Percentiles rank a stretch among this genome's conserved stretches.
These are phyloP conservation scores for Ramalina intermedia DNA, from an alignment of 495 filamentous ascomycete genomes.

Conservation along the genomic window DNA sequence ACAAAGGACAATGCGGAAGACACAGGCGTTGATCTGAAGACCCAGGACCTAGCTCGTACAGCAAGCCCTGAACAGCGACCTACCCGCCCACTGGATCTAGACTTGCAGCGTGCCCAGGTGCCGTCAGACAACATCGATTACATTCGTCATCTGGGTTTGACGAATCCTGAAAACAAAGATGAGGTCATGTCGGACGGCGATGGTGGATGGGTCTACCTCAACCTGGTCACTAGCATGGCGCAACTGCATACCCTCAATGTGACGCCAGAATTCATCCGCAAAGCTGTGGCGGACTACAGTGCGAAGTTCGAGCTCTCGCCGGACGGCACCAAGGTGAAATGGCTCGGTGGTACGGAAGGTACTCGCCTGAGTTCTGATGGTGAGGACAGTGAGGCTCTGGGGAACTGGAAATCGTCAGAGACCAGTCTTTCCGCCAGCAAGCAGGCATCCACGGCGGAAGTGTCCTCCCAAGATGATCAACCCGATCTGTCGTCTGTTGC, in stretches of 20 bases:
- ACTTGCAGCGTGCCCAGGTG: slow-evolving; percentile 49
- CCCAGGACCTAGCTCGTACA: slow-evolving; percentile 5
- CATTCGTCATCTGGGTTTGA: slow-evolving; percentile 53
- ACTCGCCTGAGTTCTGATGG: slow-evolving; percentile 45
- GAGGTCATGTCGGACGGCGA: slow-evolving; percentile 11
- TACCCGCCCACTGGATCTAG: slow-evolving; percentile 56
- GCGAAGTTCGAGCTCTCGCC: slow-evolving; percentile 54
- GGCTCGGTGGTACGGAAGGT: slow-evolving; percentile 49
- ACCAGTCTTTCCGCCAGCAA: slow-evolving; percentile 3
- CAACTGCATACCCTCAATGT: slow-evolving; percentile 45
- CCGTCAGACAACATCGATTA: slow-evolving; percentile 63
- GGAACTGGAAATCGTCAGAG: neutral
- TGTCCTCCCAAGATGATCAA: neutral
- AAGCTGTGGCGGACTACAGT: slow-evolving; percentile 50
- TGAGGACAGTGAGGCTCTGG: slow-evolving; percentile 24
- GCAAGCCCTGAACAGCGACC: slow-evolving; percentile 46
- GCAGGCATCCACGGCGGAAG: neutral
- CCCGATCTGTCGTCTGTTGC: neutral
- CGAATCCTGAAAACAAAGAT: slow-evolving; percentile 25
- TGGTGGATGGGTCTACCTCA: slow-evolving; percentile 70
- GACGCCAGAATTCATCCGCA: slow-evolving; percentile 54
- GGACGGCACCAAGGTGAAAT: slow-evolving; percentile 61
- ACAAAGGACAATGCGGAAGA: slow-evolving; percentile 12
- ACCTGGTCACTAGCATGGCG: slow-evolving; percentile 64
- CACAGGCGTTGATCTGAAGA: slow-evolving; percentile 11